Conservation (phyloP, 2,329 filamentous ascomycete species). For the Fusarium burgessii region DNA sequence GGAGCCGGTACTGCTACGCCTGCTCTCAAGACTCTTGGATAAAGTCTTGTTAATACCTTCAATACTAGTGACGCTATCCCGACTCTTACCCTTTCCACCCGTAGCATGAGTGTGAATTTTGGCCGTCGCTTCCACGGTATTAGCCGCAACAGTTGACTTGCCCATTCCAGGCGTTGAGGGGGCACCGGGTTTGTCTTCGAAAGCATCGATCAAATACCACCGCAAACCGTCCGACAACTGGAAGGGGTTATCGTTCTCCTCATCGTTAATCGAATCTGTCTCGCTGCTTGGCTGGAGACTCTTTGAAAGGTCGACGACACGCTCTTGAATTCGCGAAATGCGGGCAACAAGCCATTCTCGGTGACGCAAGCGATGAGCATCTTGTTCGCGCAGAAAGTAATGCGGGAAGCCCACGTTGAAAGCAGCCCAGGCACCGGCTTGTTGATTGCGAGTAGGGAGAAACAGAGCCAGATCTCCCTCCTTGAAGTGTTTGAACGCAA, state of each 20-base stretch:
- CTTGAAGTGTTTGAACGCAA: conserved; percentile 95
- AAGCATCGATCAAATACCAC: conserved; percentile 95
- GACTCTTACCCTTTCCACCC: conserved; percentile 58
- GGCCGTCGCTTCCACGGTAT: conserved; percentile 87
- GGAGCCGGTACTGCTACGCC: conserved; percentile 87
- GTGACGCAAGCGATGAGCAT: conserved; percentile 83
- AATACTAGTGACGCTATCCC: conserved; percentile 67
- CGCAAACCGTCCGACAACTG: conserved; percentile 93
- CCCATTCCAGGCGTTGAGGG: conserved; percentile 93
- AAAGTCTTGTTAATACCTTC: conserved; percentile 81
- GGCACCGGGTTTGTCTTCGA: conserved; percentile 90
- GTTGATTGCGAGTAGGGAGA: conserved; percentile 92
- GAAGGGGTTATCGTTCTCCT: conserved; percentile 96
- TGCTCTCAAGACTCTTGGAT: conserved; percentile 90
- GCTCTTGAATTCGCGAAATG: conserved; percentile 90
- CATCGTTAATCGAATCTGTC: conserved; percentile 65
- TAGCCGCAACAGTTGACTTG: conserved; percentile 90
- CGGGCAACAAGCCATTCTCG: conserved; percentile 97
- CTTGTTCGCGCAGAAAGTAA: conserved; percentile 95
- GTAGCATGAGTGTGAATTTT: conserved; percentile 69
- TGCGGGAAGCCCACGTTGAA: conserved; percentile 98
- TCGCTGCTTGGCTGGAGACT: conserved; percentile 68
- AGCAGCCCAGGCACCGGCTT: conserved; percentile 94
- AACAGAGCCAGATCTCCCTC: conserved; percentile 96
- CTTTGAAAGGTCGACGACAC: conserved; percentile 91